Percentiles rank a stretch among this genome's conserved stretches.
Conservation (phyloP, 2,329 filamentous ascomycete species). For the Dryadomyces quercus-mongolicae region DNA sequence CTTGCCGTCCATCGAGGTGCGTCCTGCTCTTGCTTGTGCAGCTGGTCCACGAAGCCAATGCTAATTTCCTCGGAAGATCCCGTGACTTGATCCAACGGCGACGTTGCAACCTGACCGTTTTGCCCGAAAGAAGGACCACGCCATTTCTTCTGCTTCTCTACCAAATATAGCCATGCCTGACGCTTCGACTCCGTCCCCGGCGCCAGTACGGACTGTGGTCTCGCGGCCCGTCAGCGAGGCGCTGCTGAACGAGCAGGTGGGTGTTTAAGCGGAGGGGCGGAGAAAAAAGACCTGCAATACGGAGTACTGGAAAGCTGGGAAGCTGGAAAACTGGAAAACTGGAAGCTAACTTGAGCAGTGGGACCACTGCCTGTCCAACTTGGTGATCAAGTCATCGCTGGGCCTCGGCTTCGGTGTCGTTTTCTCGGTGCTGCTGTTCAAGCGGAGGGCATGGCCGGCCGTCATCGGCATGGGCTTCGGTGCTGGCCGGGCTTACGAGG, state of each 20-base stretch:
- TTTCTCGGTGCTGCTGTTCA: constrained; percentile 97
- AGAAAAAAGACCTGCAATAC: neutral
- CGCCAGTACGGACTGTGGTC: constrained; percentile 47
- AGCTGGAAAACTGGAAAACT: too few species aligned
- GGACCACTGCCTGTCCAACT: constrained; percentile 95
- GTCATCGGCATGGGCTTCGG: constrained; percentile 90
- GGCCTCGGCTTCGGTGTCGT: constrained; percentile 95
- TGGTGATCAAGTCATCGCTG: constrained; percentile 92
- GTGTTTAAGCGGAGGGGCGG: neutral
- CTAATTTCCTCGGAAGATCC: neutral
- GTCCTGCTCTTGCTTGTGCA: neutral
- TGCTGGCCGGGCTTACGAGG: constrained; percentile 92
- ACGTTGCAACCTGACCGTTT: too few species aligned
- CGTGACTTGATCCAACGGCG: neutral
- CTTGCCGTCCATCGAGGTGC: neutral
- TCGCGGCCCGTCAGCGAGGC: constrained; percentile 91
- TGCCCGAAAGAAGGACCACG: neutral
- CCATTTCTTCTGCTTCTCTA: neutral
- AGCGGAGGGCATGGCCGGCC: constrained; percentile 95
- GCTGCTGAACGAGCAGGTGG: constrained; percentile 97
- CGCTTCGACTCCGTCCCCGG: constrained; percentile 37
- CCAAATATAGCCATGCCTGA: constrained; percentile 37
- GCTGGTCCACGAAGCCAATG: neutral
- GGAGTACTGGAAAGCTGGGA: neutral
- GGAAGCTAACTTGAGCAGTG: constrained; percentile 46